Base-by-base conservation (phyloP, 805 yeast genomes). In the Saccharomycopsis microspora region DNA sequence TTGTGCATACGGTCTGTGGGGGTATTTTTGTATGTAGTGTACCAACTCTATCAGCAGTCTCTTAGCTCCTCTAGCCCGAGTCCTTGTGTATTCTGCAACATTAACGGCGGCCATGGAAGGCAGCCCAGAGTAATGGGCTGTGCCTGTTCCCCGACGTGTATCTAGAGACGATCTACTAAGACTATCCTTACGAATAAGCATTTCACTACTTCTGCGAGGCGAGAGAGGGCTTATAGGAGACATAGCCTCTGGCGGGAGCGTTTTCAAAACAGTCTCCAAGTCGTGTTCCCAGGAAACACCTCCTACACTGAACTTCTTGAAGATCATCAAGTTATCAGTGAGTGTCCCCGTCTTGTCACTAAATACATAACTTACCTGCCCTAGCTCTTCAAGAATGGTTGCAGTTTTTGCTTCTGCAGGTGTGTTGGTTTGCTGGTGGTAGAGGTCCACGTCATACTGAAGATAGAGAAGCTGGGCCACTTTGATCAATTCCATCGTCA, bases 301-400 rank as follows among this genome's bases (percentile, higher is more conserved):
- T 46, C 84, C 82, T 4, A 93, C 81, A 6, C 94, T 78, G 55
- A 90, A 75, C 59, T 89, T 89, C 42, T 96, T 72, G 62, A 93
- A 93, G 31, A 90, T 67, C 99, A 93, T 93, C 57, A 81, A 67
- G 60, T 93, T 93, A 57, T 93, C 97, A 0, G 99, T 93, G 52
- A 93, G 71, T 0, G 99, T 93, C 6, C 99, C 99, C 0, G 98
- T 93, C 63, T 93, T 93, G 64, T 93, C 99, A 51, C 96, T 85
- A 62, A 93, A 93, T 3, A 93, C 75, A 60, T 90, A 89, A 43
- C 95, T 82, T 1, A 94, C 97, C 61, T 93, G 99, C 3, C 99
- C 99, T 57, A 93, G 69, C 64, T 93, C 98, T 61, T 93, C 99
- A 54, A 93, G 74, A 55, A 93, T 87, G 0, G 97, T 85, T 0